A percentile compares a stretch with the other conserved stretches of the same genome.
phyloP scores from a whole-genome alignment of 202 grass and related monocot genomes.

The Alloteropsis angusta region DNA sequence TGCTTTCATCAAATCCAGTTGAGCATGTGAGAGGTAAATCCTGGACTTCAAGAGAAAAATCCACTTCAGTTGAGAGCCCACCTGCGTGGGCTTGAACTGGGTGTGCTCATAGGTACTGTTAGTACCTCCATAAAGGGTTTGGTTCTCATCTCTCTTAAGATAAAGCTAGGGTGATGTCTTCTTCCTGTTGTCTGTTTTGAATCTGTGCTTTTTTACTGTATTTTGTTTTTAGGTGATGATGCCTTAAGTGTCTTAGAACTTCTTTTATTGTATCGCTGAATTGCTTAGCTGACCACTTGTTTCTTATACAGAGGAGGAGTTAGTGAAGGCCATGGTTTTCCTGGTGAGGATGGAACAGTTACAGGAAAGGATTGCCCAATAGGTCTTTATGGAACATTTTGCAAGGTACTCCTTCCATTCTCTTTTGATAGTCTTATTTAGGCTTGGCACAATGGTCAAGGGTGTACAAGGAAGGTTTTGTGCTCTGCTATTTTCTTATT shows the following conservation, averaged over 20 bases:
- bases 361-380: constrained; percentile 83
- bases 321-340: constrained; percentile 56
- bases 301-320: constrained; percentile 59
- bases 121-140: background rate
- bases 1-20: background rate
- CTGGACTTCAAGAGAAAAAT: no score
- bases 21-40: no score
- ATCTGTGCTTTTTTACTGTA: background rate
- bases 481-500: background rate
- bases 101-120: background rate
- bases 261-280: background rate
- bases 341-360: constrained; percentile 83
- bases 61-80: background rate
- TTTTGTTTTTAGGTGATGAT: constrained; percentile 6
- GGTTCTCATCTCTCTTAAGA: background rate
- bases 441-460: background rate
- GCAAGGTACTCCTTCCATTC: constrained; percentile 42
- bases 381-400: constrained; percentile 97
- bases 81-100: background rate
- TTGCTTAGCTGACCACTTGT: background rate
- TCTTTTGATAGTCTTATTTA: no score
- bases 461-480: background rate
- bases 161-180: background rate
- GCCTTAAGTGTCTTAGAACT: background rate
- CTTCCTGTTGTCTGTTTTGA: background rate